Evolutionary conservation across 306 rosid species (phyloP), one percentile per base, ranked within the genome.

Genomic region (Ormosia emarginata): DNA sequence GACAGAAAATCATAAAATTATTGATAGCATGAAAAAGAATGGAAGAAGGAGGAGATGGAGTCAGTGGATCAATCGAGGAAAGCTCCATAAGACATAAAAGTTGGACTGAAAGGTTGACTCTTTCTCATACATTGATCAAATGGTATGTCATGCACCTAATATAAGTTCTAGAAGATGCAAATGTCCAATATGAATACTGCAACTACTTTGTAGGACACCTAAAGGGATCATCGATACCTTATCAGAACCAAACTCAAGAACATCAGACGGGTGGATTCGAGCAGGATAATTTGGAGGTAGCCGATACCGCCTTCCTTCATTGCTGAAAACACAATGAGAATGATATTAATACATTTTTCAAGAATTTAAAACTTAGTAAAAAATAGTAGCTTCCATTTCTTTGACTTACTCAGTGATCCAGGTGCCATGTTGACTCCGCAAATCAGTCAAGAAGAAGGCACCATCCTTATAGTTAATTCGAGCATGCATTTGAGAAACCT

Each of bases 371-470:
- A 57, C 8, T 13, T 11, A 3, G 24, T 18, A 17, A 47, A 33
- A 29, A 15, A 32, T 39, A 50, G 47, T 2, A 8, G 2, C 37
- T 40, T 10, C 36, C 61, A 7, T 46, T 81, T 34, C 34, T 78
- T 63, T 68, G 47, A 86, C 98, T 93, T 88, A 91, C 98, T 93
- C 92, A 0, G 86, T 40, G 59, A 93, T 80, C 98, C 94, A 90
- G 78, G 97, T 89, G 59, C 98, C 97, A 75, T 86, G 75, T 76
- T 94, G 71, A 64, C 93, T 94, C 18, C 85, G 64, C 82, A 94
- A 84, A 89, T 94, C 98, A 57, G 86, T 89, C 83, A 92, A 55
- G 83, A 88, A 92, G 86, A 87, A 93, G 36, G 89, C 93, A 43
- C 98, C 98, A 36, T 91, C 90, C 88, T 90, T 91, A 81, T 85